These are phyloP conservation scores for Brassica incana DNA, from an alignment of 345 rosid species.

Conservation along the genomic window DNA sequence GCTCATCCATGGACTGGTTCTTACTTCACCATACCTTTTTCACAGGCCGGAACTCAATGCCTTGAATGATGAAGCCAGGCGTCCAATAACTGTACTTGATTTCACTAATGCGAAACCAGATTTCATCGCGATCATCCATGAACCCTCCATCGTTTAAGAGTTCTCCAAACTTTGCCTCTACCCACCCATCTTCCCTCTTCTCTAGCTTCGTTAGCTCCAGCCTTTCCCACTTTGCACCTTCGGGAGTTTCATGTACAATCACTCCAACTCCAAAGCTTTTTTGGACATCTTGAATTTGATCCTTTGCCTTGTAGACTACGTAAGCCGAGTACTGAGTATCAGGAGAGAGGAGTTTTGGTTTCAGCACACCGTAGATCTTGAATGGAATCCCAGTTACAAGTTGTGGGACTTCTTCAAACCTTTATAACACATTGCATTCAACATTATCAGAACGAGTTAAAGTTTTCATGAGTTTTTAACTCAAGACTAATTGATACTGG, in stretches of 20 bases:
- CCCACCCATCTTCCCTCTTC: conserved; percentile 5
- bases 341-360: background rate
- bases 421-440: background rate
- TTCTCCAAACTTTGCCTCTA: background rate
- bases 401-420: background rate
- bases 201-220: background rate
- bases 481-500: background rate
- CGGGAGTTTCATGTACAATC: background rate
- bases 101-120: background rate
- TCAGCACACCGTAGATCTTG: background rate
- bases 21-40: background rate
- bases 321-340: background rate
- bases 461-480: background rate
- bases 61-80: conserved; percentile 21
- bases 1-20: background rate
- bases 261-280: background rate
- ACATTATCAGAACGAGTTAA: background rate
- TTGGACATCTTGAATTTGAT: background rate
- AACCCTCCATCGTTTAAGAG: background rate
- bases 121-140: background rate
- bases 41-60: conserved; percentile 23
- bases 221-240: background rate
- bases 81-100: background rate
- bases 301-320: background rate
- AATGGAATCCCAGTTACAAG: background rate